Percentiles rank a stretch among this genome's conserved stretches.
Evolutionary conservation across 1,284 basidiomycete genomes (phyloP).

Genomic region (Ganoderma meredithae): DNA sequence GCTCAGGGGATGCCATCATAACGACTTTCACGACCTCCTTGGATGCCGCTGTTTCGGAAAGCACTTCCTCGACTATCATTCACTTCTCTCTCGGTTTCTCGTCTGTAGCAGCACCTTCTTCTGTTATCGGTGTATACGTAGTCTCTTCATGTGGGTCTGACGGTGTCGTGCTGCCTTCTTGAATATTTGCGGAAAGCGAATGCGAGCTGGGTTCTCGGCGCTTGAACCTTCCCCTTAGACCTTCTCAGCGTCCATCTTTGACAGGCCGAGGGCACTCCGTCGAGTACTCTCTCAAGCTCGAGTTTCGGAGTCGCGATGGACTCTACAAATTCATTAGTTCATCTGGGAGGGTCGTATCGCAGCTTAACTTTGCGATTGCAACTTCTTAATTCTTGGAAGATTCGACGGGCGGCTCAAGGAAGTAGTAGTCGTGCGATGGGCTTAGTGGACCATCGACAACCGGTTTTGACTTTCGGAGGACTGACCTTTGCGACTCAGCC

Average conservation of each 20-base stretch:
- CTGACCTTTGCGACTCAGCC: too few relatives aligned
- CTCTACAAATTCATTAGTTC: too few relatives aligned
- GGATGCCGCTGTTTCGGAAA: neutral
- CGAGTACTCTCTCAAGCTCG: too few relatives aligned
- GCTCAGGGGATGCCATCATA: neutral
- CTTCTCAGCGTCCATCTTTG: neutral
- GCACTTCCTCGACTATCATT: neutral
- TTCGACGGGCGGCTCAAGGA: too few relatives aligned
- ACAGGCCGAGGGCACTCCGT: neutral
- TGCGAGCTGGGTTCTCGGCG: conserved; percentile 1
- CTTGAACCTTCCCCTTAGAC: neutral
- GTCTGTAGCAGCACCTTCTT: neutral
- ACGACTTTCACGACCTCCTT: neutral
- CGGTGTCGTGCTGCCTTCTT: neutral
- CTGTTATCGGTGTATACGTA: neutral
- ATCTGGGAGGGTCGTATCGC: too few relatives aligned
- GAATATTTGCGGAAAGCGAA: neutral
- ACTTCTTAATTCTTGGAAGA: too few relatives aligned
- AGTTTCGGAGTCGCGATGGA: too few relatives aligned
- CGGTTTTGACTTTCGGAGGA: too few relatives aligned
- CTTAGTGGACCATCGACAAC: too few relatives aligned
- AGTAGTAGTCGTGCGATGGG: too few relatives aligned
- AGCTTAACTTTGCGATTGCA: too few relatives aligned
- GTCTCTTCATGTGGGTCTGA: neutral
- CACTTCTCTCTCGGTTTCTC: neutral